Evolutionary conservation across 768 basidiomycete species (phyloP), one percentile per base, ranked within the genome.

Genomic region (Phylloporus sp.): DNA sequence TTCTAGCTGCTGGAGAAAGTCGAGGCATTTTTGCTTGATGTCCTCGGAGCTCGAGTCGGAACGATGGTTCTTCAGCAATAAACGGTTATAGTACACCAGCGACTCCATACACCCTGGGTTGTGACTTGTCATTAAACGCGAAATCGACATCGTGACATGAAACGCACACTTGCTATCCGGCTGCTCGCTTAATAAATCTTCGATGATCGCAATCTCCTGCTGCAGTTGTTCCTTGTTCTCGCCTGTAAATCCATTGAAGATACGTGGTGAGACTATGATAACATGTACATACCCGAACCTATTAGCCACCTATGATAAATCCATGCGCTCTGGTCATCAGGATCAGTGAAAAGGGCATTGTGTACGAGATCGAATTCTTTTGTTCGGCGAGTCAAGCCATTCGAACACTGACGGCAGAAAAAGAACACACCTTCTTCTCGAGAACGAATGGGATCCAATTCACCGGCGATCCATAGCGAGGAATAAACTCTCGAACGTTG

Each of bases 291-390:
- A 85, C 93, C 85, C 52, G 78, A 66, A 8, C 90, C 91, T 42
- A 97, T 78, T 3, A 99, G 75, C 93, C 95, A 98, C n/a, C 93
- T 81, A 60, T 98, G 96, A 64, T 98, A 99, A 47, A 99, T 81
- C 96, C 96, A 99, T 1, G 90, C 91, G 50, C 90, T 92, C 65
- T 98, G 95, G 65, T 98, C 95, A 36, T 82, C 81, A 4, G 96
- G 96, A 59, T 97, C 94, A 0, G 94, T 96, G 68, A 93, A 99
- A 71, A 98, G 80, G 1, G 95, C 96, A 59, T 95, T 92, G 57
- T 82, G 78, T 13, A 97, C 84, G 8, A 98, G 74, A 32, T 93
- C 90, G 61, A 95, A 92, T 62, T 99, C 96, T 99, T n/a, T 42
- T 23, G 9, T 17, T 32, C 17, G 17, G 17, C 11, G 21, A 17